Conservation (phyloP, 2,329 filamentous ascomycete species). For the Paecilomyces fulvus region DNA sequence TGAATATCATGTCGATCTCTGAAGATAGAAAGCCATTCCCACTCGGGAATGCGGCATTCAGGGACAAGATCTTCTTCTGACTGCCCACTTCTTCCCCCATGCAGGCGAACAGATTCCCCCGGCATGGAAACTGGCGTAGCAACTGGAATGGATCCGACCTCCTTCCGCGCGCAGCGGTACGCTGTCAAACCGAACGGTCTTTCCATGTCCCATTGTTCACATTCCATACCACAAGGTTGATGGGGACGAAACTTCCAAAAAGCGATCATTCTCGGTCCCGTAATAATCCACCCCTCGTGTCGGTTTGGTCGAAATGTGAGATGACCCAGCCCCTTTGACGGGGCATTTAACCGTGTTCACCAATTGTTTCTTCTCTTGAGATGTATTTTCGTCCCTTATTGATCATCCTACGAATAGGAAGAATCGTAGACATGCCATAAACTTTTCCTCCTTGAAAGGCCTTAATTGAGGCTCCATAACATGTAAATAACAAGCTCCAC, state of each 20-base stretch:
- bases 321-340: neutral
- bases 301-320: neutral
- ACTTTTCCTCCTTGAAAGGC: neutral
- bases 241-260: neutral
- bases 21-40: conserved; percentile 5
- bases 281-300: neutral
- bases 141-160: neutral
- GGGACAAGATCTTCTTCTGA: conserved; percentile 13
- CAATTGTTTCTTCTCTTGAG: neutral
- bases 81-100: neutral
- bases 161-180: neutral
- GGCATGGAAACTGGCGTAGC: neutral
- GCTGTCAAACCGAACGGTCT: neutral
- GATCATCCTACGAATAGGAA: neutral
- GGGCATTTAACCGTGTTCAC: neutral
- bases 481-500: neutral
- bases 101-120: neutral
- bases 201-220: neutral
- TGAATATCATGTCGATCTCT: conserved; percentile 5
- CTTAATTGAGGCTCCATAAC: neutral
- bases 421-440: neutral
- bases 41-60: conserved; percentile 23
- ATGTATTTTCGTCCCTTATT: neutral
- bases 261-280: neutral
- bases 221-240: neutral